Base-by-base conservation (phyloP, 2,329 filamentous ascomycete species). In the Incumbomyces delicatus region DNA sequence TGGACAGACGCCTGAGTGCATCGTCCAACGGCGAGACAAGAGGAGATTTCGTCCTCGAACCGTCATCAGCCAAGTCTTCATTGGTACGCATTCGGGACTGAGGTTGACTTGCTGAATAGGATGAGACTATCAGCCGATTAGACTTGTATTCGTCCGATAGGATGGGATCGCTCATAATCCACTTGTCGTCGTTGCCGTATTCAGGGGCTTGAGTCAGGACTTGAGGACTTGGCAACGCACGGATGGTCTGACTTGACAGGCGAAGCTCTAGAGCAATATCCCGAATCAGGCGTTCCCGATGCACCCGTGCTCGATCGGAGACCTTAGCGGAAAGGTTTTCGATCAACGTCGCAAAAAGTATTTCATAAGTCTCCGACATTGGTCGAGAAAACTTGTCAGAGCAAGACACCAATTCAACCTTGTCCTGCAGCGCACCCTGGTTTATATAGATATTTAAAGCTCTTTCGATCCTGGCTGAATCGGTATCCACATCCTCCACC, bases 241-340 rank as follows among this genome's bases (percentile, higher is more conserved):
- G 43, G 17, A 50, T 29, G 18, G 41, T 29, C 14, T 51, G 3
- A 35, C 46, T 37, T 2, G 52, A 42, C 2, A 53, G 34, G n/a
- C 49, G 41, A 2, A 37, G 22, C 13, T 51, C 52, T 13, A 41
- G 48, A 2, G 45, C 44, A 12, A 48, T 34, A 16, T 50, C 50
- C 12, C 53, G 52, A 12, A 52, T 45, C 14, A 53, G 36, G 18
- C 46, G 50, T 42, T 56, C 53, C 8, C 52, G 46, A 35, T 50
- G 49, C 37, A 54, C 49, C n/a, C 53, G 48, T 41, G 48, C 42
- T 17, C 50, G 52, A 47, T 52, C 48, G 12, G 46, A 50, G 10
- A 51, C 27, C 11, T 47, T 31, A 3, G 36, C 13, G 1, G 50
- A 47, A 8, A 55, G 49, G 18, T 47, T 32, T 13, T 41, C 34